Conservation (phyloP, 768 basidiomycete genomes). For the Fomitopsis serialis region DNA sequence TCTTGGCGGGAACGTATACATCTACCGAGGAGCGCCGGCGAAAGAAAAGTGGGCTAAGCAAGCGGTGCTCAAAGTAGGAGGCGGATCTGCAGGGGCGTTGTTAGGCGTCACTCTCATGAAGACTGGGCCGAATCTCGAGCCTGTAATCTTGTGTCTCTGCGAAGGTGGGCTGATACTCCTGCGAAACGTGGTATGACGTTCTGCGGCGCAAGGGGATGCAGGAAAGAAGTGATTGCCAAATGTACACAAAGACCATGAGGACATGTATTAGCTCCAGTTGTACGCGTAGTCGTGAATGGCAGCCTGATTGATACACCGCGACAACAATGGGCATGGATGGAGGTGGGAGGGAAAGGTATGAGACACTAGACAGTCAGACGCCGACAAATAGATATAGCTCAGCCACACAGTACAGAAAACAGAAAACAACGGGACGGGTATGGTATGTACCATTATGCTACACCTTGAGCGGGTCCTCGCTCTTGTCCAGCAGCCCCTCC, state of each 20-base stretch:
- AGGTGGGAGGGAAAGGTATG: background rate
- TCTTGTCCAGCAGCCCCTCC: constrained; percentile 63
- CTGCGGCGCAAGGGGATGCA: background rate
- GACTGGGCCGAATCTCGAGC: constrained; percentile 22
- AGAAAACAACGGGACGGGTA: background rate
- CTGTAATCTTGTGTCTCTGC: constrained; percentile 62
- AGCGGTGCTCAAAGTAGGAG: constrained; percentile 71
- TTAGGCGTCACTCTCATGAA: constrained; percentile 64
- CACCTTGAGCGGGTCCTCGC: constrained; percentile 51
- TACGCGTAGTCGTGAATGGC: background rate
- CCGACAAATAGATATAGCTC: background rate
- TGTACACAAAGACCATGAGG: background rate
- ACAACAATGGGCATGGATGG: background rate
- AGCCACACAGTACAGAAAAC: background rate
- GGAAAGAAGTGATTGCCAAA: background rate
- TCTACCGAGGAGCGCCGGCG: constrained; percentile 59
- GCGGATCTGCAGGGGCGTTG: constrained; percentile 65
- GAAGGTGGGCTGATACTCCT: constrained; percentile 72
- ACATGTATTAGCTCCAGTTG: constrained; percentile 1
- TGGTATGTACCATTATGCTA: constrained; percentile 5
- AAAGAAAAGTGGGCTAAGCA: constrained; percentile 70
- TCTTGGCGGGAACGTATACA: constrained; percentile 78
- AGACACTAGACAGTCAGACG: background rate
- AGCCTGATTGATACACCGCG: constrained; percentile 1
- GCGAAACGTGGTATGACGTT: constrained; percentile 28